These are phyloP conservation scores for Extremus antarcticus DNA, from an alignment of 495 filamentous ascomycete species.

Conservation along the genomic window DNA sequence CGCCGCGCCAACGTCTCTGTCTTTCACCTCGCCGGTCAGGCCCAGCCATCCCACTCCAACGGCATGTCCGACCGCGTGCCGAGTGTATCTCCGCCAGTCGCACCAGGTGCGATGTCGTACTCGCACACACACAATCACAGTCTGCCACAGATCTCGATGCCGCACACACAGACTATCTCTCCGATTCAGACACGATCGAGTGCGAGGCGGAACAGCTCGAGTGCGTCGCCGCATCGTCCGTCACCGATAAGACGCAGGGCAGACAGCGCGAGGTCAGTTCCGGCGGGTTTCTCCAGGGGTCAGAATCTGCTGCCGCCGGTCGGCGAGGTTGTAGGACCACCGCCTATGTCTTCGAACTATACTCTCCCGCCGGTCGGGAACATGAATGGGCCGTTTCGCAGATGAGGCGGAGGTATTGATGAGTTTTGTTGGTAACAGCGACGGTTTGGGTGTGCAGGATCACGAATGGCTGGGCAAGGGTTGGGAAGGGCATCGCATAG, in stretches of 20 bases:
- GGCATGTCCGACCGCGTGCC: neutral
- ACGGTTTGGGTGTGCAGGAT: too few species aligned
- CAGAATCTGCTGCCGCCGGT: conserved; percentile 9
- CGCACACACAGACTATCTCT: conserved; percentile 6
- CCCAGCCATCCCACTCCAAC: neutral
- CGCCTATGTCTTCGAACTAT: neutral
- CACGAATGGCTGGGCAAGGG: too few species aligned
- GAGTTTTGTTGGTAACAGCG: too few species aligned
- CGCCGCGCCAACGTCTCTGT: conserved; percentile 32
- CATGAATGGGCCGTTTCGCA: neutral
- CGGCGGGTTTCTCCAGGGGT: neutral
- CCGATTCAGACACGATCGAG: conserved; percentile 5
- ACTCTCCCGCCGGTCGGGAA: conserved; percentile 11
- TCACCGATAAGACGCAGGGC: conserved; percentile 2
- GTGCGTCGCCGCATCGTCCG: neutral
- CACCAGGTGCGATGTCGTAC: neutral
- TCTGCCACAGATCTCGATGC: conserved; percentile 7
- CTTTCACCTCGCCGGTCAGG: conserved; percentile 25
- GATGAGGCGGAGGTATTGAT: too few species aligned
- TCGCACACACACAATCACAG: conserved; percentile 14
- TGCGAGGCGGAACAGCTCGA: conserved; percentile 3
- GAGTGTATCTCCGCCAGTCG: neutral
- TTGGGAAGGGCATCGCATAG: neutral
- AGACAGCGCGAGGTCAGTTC: conserved; percentile 14
- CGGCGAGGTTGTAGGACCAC: conserved; percentile 1